phyloP scores from a whole-genome alignment of 495 filamentous ascomycete genomes.

The Penicillium canescens region DNA sequence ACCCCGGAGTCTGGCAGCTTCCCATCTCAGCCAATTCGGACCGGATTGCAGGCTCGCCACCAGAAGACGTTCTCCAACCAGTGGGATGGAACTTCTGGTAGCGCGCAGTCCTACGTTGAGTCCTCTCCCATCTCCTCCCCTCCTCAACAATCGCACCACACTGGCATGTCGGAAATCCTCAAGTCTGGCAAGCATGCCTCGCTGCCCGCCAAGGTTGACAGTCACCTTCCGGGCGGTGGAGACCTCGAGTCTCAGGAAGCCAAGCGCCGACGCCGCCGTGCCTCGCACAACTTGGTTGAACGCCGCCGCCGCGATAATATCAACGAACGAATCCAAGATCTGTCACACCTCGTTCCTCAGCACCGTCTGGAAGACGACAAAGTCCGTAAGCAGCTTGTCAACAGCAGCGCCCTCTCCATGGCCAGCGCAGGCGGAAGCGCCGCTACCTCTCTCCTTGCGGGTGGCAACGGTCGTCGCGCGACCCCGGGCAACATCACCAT shows the following conservation, averaged over 20 bases:
- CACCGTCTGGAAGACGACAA: constrained; percentile 97
- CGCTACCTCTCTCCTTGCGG: constrained; percentile 82
- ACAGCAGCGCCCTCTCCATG: constrained; percentile 83
- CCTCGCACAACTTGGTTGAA: constrained; percentile 96
- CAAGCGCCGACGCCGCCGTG: constrained; percentile 83
- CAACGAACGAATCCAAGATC: constrained; percentile 96
- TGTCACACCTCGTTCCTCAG: constrained; percentile 87
- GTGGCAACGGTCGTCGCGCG: constrained; percentile 78
- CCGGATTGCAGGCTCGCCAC: constrained; percentile 62
- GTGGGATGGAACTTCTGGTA: constrained; percentile 80
- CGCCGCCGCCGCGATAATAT: constrained; percentile 95
- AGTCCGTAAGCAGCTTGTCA: constrained; percentile 88
- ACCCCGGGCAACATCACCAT: constrained; percentile 84
- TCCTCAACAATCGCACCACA: constrained; percentile 53
- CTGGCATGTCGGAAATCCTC: constrained; percentile 68
- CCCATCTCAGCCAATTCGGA: constrained; percentile 72
- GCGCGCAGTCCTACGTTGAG: constrained; percentile 74
- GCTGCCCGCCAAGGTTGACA: constrained; percentile 67
- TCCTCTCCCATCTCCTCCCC: constrained; percentile 75
- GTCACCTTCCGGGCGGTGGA: constrained; percentile 46
- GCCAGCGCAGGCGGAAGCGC: constrained; percentile 73
- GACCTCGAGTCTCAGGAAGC: constrained; percentile 81
- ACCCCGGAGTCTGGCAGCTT: constrained; percentile 69
- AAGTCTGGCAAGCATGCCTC: constrained; percentile 70
- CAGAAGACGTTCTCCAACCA: constrained; percentile 80